Evolutionary conservation across 805 yeast species (phyloP), one percentile per base, ranked within the genome.

Genomic region (Candida anglica): DNA sequence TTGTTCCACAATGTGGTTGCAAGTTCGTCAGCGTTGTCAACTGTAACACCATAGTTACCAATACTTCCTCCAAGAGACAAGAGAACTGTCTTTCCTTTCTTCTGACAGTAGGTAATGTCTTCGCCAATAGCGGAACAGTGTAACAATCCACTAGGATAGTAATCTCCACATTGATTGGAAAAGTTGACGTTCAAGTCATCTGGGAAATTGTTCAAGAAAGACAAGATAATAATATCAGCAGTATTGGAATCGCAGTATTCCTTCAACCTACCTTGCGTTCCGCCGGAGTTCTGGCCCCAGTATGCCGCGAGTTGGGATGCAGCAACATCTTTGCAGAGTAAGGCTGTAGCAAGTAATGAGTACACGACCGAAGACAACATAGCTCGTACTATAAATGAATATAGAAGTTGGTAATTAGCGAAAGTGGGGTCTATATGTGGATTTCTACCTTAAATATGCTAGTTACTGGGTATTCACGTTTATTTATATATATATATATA

Each of bases 271-370:
- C 58, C 60, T 28, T 43, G 47, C 32, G 32, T 25, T 2, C 40
- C 41, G 7, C 74, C 79, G n/a, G 89, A 77, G 48, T 76, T 75
- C 58, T 86, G 94, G 36, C 95, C 95, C 95, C 95, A 86, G 60
- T 86, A 86, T 4, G 83, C 65, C 15, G 80, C 94, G 24, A 84
- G 73, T 41, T 83, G 81, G 20, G 66, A 51, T 28, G 71, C 66
- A 17, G 78, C 54, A 15, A 54, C 36, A 6, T 66, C 48, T 16
- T 30, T 20, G 19, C 25, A 7, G 13, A 21, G n/a, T 15, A 30
- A 30, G 19, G 25, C 19, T 9, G 32, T 14, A 6, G 32, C 32
- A 15, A 30, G 19, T 22, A 30, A 30, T 9, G 32, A 6, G 10
- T 20, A 19, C 5, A 25, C 20, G 26, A 22, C 5, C n/a, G 5